phyloP scores from a whole-genome alignment of 805 yeast species.

The Wickerhamiella domercqiae region DNA sequence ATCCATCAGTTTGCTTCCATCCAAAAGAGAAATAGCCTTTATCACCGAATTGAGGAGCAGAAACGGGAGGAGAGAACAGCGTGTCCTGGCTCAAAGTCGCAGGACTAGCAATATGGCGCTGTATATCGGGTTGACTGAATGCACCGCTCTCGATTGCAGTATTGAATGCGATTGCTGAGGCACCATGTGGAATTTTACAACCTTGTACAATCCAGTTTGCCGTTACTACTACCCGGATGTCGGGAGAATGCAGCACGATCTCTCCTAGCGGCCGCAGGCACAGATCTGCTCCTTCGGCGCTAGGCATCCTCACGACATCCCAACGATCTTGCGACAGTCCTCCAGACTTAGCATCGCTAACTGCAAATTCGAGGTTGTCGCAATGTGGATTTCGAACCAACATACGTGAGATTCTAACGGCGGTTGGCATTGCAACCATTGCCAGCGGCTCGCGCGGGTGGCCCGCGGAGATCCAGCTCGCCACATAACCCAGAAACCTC shows the following conservation, averaged over 20 bases:
- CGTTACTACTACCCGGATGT: constrained; percentile 2
- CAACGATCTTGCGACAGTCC: neutral
- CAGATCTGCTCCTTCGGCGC: neutral
- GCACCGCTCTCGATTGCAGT: constrained; percentile 3
- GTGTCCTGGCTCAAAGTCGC: neutral
- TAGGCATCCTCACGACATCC: constrained; percentile 2
- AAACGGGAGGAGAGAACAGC: neutral
- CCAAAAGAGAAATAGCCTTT: constrained; percentile 3
- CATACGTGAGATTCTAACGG: constrained; percentile 6
- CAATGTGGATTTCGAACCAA: constrained; percentile 8
- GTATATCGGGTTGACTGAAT: neutral
- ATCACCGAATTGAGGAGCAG: neutral
- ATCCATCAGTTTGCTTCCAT: constrained; percentile 14
- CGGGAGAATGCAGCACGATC: constrained; percentile 1
- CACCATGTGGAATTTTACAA: constrained; percentile 1
- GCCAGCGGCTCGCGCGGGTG: neutral
- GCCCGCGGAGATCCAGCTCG: constrained; percentile 16
- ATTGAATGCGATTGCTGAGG: constrained; percentile 4
- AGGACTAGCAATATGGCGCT: neutral
- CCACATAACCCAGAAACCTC: constrained; percentile 49
- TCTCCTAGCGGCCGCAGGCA: neutral
- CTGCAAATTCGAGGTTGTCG: constrained; percentile 5
- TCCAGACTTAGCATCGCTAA: neutral
- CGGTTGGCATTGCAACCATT: neutral
- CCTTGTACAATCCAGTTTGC: neutral